Percentiles rank a stretch among this genome's conserved stretches.
Evolutionary conservation across 805 yeast genomes (phyloP).

Genomic region (Saccharomycopsis guyanensis): DNA sequence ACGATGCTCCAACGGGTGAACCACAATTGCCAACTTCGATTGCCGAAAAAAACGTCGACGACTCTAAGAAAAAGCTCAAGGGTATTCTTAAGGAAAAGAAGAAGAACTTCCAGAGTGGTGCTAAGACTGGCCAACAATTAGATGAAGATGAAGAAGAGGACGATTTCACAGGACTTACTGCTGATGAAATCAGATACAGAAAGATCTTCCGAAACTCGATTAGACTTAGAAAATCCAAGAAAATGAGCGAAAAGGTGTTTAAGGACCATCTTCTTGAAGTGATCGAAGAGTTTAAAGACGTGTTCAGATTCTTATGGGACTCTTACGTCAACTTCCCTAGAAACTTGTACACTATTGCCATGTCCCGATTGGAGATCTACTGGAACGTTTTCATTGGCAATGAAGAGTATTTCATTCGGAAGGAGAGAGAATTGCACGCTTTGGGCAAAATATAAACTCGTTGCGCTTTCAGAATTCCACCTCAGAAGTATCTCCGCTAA

Average conservation of each 20-base stretch:
- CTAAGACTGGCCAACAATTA: background rate
- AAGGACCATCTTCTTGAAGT: conserved; percentile 17
- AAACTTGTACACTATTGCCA: conserved; percentile 8
- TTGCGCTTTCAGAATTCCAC: too few species aligned
- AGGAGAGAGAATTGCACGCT: background rate
- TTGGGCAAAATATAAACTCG: background rate
- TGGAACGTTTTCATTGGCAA: conserved; percentile 20
- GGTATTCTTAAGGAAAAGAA: conserved; percentile 11
- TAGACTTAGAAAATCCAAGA: conserved; percentile 10
- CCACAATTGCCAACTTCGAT: conserved; percentile 10
- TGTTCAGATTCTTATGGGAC: conserved; percentile 14
- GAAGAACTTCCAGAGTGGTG: conserved; percentile 6
- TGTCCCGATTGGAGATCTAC: conserved; percentile 9
- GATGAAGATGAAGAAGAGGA: conserved; percentile 22
- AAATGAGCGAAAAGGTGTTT: conserved; percentile 12
- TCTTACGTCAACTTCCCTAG: conserved; percentile 19
- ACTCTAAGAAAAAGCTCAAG: conserved; percentile 12
- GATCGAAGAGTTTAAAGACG: conserved; percentile 20
- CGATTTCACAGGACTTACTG: conserved; percentile 10
- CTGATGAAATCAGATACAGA: conserved; percentile 8
- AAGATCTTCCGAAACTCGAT: conserved; percentile 15
- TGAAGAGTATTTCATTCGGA: conserved; percentile 11
- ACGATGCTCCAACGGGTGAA: background rate
- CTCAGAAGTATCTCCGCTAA: too few species aligned
- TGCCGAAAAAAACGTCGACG: conserved; percentile 12